A percentile compares a stretch with the other conserved stretches of the same genome.
These are phyloP conservation scores for Golubevia pallescens DNA, from an alignment of 1,284 basidiomycete species.

Conservation along the genomic window DNA sequence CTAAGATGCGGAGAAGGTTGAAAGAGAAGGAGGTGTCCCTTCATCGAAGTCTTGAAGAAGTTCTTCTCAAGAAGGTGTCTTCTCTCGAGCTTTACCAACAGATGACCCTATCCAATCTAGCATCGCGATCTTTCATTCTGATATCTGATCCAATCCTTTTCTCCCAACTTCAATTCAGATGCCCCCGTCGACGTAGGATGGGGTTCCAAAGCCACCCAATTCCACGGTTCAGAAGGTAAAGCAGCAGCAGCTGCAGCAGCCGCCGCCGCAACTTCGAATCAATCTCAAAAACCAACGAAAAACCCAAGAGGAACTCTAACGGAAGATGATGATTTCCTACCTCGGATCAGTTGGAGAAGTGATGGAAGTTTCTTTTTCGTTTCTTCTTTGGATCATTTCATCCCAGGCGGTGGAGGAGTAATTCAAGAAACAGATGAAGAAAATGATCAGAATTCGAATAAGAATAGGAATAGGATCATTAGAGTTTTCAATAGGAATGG, in stretches of 20 bases:
- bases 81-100: no score
- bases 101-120: no score
- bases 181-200: slow-evolving; percentile 57
- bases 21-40: not conserved
- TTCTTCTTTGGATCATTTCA: slow-evolving; percentile 71
- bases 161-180: slow-evolving; percentile 15
- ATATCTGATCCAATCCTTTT: not conserved
- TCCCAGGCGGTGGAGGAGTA: slow-evolving; percentile 11
- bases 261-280: slow-evolving; percentile 33
- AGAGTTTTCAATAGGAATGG: slow-evolving; percentile 70
- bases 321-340: slow-evolving; percentile 74
- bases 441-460: slow-evolving; percentile 49
- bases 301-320: no score
- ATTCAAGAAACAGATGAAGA: not conserved
- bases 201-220: slow-evolving; percentile 61
- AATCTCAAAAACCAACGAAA: no score
- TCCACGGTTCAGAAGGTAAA: slow-evolving; percentile 62
- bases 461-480: slow-evolving; percentile 77
- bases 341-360: slow-evolving; percentile 88
- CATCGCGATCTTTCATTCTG: no score
- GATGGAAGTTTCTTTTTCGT: slow-evolving; percentile 89
- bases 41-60: no score
- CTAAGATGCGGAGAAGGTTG: no score
- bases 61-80: no score
- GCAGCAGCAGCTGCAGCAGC: slow-evolving; percentile 8